Evolutionary conservation across 2,329 filamentous ascomycete species (phyloP).

Genomic region (Curvularia sp.): DNA sequence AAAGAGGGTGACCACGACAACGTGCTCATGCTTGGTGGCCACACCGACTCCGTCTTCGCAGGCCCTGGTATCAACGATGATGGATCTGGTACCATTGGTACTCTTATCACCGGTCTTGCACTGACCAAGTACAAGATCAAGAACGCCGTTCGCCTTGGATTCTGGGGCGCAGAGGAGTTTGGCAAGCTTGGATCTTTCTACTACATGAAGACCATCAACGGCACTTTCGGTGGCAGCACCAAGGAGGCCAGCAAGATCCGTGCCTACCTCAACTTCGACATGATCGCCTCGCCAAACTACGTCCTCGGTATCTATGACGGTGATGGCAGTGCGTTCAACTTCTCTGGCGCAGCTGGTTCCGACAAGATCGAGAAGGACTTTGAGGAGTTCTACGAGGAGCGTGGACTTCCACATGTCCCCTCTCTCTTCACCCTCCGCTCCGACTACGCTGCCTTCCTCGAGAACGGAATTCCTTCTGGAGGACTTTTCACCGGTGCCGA

Average conservation of each 20-base stretch:
- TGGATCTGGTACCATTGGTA: slow-evolving; percentile 51
- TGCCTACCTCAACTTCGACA: slow-evolving; percentile 56
- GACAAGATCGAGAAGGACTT: slow-evolving; percentile 48
- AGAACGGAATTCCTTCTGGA: slow-evolving; percentile 51
- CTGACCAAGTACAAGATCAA: slow-evolving; percentile 51
- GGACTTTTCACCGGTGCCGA: slow-evolving; percentile 54
- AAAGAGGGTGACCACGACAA: slow-evolving; percentile 53
- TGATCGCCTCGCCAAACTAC: slow-evolving; percentile 53
- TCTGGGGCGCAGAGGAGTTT: slow-evolving; percentile 53
- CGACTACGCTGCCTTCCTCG: slow-evolving; percentile 53
- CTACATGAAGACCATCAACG: slow-evolving; percentile 50
- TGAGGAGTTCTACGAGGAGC: slow-evolving; percentile 47
- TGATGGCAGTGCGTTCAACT: slow-evolving; percentile 49
- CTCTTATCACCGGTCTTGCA: slow-evolving; percentile 50
- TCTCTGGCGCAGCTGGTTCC: slow-evolving; percentile 47
- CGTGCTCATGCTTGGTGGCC: slow-evolving; percentile 51
- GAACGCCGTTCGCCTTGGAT: slow-evolving; percentile 53
- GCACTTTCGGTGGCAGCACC: slow-evolving; percentile 38
- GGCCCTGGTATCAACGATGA: slow-evolving; percentile 55
- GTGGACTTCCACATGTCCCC: slow-evolving; percentile 42
- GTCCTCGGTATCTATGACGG: slow-evolving; percentile 52
- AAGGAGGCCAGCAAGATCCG: slow-evolving; percentile 49
- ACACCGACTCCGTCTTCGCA: slow-evolving; percentile 53
- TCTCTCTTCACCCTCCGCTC: slow-evolving; percentile 50
- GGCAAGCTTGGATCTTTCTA: slow-evolving; percentile 51